Evolutionary conservation across 1,284 basidiomycete species (phyloP), one percentile per base, ranked within the genome.

Genomic region (Caloboletus firmus): DNA sequence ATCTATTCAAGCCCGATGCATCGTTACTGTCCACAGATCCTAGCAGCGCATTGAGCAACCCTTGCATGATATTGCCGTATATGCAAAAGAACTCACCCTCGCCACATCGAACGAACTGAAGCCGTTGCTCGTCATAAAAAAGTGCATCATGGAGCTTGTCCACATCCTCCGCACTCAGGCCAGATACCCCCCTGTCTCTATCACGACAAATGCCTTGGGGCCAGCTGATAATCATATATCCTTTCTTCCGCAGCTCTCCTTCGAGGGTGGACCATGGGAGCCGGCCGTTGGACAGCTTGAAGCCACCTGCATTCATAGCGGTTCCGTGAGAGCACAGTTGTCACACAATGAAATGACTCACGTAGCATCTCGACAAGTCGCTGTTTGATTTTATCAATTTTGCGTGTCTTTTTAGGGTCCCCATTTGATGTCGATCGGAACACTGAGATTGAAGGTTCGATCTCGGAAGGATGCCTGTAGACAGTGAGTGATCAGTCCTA

Each of bases 261-360:
- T 54, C 41, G 1, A 61, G 44, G 3, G 50, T 61, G 2, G 51
- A 58, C 60, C 61, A 63, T 5, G 52, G 59, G 0, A 62, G 53
- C 5, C 52, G 45, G 39, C 46, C 36, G 0, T 49, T 45, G 2
- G 51, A 18, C 13, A 62, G 7, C 1, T 5, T 39, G 10, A 60
- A 60, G 3, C 41, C 26, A 2, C 52, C 60, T 63, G 31, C 3
- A 26, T 26, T 2, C 1, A 36, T 17, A 0, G 2, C 10, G 1
- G 7, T 45, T 45, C 1, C 3, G 10, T 24, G 3, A 3, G 2
- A 9, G 17, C 4, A 13, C n/a, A n/a, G n/a, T n/a, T 2, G 28
- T 15, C 5, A 0, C 24, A 9, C 0, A 13, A 32, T 18, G 17
- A 32, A 18, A 9, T 6, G 3, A 35, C 60, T 54, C 37, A 62